phyloP scores from a whole-genome alignment of 2,329 filamentous ascomycete species.

The Dothistroma pini region DNA sequence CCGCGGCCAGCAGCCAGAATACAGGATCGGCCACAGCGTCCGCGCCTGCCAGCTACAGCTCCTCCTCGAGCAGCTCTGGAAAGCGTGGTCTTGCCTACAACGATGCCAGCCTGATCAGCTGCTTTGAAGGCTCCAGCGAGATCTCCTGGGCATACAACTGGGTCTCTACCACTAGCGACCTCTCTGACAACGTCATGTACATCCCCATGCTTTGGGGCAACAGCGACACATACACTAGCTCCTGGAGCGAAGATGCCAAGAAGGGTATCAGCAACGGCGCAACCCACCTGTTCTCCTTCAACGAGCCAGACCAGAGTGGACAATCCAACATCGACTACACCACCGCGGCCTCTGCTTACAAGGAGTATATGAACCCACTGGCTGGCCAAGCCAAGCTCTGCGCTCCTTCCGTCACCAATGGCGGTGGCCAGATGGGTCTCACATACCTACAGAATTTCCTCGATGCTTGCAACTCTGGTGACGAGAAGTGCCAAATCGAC shows the following conservation, averaged over 20 bases:
- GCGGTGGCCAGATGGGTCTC: slow-evolving; percentile 47
- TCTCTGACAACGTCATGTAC: slow-evolving; percentile 49
- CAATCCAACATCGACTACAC: slow-evolving; percentile 58
- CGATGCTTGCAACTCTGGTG: slow-evolving; percentile 42
- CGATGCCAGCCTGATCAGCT: slow-evolving; percentile 50
- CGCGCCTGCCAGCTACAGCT: slow-evolving; percentile 15
- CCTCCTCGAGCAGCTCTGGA: slow-evolving; percentile 27
- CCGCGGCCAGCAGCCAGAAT: slow-evolving; percentile 7
- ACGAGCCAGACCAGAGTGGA: slow-evolving; percentile 63
- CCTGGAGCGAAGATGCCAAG: slow-evolving; percentile 52
- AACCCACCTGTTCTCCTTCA: slow-evolving; percentile 62
- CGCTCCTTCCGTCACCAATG: slow-evolving; percentile 62
- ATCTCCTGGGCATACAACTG: slow-evolving; percentile 68
- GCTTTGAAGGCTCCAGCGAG: slow-evolving; percentile 47
- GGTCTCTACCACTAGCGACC: slow-evolving; percentile 49
- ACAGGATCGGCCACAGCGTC: slow-evolving; percentile 20
- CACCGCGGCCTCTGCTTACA: slow-evolving; percentile 53
- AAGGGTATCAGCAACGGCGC: slow-evolving; percentile 53
- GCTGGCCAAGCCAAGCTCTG: slow-evolving; percentile 53
- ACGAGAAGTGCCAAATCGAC: slow-evolving; percentile 42
- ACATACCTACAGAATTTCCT: slow-evolving; percentile 56
- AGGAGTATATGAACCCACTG: slow-evolving; percentile 55
- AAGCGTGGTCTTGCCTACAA: slow-evolving; percentile 72
- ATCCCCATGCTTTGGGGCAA: slow-evolving; percentile 61
- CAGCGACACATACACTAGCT: slow-evolving; percentile 40